Evolutionary conservation across 192 early-diverging fungal species (phyloP).

Genomic region (Coemansia sp.): DNA sequence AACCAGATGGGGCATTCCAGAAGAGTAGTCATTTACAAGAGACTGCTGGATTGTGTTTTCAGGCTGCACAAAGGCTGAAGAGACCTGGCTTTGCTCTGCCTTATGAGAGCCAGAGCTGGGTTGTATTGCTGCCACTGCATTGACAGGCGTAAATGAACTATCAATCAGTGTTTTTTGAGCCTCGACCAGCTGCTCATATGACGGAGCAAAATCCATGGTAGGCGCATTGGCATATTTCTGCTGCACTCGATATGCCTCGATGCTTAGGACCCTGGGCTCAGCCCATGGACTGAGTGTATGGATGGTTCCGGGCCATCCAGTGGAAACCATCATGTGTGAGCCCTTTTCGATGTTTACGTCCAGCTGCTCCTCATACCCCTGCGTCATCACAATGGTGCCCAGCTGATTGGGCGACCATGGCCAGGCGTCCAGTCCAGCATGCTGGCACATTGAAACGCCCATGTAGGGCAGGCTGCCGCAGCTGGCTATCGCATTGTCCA

Average conservation of each 20-base stretch:
- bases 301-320: constrained; percentile 6
- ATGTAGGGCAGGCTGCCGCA: constrained; percentile 7
- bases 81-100: background rate
- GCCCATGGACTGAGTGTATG: constrained; percentile 23
- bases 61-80: background rate
- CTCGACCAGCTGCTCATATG: constrained; percentile 7
- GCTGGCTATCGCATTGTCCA: constrained; percentile 13
- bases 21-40: background rate
- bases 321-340: constrained; percentile 13
- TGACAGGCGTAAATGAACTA: background rate
- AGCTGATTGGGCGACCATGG: constrained; percentile 17
- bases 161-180: background rate
- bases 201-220: constrained; percentile 7
- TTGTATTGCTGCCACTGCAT: background rate
- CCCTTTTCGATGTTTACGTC: constrained; percentile 5
- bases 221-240: constrained; percentile 14
- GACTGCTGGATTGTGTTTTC: background rate
- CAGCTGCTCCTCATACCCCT: constrained; percentile 12
- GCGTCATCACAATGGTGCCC: background rate
- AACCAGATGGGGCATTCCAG: background rate
- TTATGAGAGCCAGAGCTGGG: background rate
- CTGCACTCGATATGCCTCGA: constrained; percentile 15
- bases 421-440: constrained; percentile 33
- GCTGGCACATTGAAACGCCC: constrained; percentile 10
- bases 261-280: constrained; percentile 29